A percentile compares a stretch with the other conserved stretches of the same genome.
Evolutionary conservation across 208 protist species (phyloP).

Genomic region (Crithidia brevicula): DNA sequence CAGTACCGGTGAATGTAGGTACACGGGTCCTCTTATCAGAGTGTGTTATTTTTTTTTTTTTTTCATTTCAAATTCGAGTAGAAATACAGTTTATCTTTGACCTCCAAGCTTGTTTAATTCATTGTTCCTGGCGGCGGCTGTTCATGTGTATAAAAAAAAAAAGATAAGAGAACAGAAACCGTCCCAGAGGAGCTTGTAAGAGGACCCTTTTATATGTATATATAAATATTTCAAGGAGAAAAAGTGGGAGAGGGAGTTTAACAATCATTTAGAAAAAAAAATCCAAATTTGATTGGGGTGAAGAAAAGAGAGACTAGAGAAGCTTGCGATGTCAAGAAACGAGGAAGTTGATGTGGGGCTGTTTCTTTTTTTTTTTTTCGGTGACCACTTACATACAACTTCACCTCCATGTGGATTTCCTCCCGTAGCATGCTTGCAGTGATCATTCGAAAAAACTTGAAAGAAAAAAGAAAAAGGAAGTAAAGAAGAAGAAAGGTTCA

Average conservation of each 20-base stretch:
- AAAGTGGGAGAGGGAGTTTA: neutral
- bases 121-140: too few species aligned
- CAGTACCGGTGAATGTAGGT: too few species aligned
- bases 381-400: too few species aligned
- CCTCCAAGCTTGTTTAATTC: too few species aligned
- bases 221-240: neutral
- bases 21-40: too few species aligned
- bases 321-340: too few species aligned
- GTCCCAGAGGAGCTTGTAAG: neutral
- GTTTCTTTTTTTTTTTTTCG: neutral
- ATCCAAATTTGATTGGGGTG: too few species aligned
- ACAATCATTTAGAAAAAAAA: neutral
- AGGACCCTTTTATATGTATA: neutral
- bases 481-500: too few species aligned
- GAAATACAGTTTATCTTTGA: too few species aligned
- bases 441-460: neutral
- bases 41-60: neutral
- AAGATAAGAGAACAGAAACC: constrained; percentile 8
- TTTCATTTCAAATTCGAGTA: neutral
- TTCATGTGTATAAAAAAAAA: neutral
- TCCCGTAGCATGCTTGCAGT: too few species aligned
- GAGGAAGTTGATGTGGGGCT: neutral
- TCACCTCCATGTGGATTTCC: too few species aligned
- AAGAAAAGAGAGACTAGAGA: neutral
- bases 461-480: neutral